Evolutionary conservation across 176 grass and related monocot species (phyloP), one percentile per base, ranked within the genome.

Genomic region (Ensete ventricosum): DNA sequence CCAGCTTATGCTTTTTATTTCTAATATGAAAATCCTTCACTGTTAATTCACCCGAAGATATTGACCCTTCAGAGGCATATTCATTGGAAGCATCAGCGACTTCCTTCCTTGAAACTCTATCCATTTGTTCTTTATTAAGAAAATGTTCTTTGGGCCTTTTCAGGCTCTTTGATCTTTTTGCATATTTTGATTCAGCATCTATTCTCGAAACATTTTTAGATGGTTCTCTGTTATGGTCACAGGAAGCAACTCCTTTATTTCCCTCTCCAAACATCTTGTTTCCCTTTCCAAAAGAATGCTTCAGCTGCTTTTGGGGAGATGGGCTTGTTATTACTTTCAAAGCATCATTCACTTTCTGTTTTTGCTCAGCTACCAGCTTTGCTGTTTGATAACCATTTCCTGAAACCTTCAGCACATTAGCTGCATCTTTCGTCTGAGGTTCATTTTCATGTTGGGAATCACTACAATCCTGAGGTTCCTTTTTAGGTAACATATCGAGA

Each of bases 101-200:
- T 64, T 67, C 62, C 69, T 67, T 86, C 21, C 53, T 75, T 70
- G 75, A 26, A 55, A 81, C 88, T 60, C 52, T 85, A 81, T 80
- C 87, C 54, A 79, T 63, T 62, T 53, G 74, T 79, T 77, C 79
- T 67, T 89, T 87, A 9, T 64, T 72, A 70, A 70, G 17, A 78
- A 53, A 84, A 72, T 82, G 79, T 72, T 81, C 88, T 59, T 54
- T 64, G 26, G 52, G 23, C 48, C 58, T 29, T 69, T 82, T 91
- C 26, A 74, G 69, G 53, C 80, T 89, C 62, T 80, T 94, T 72
- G 78, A 72, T 55, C 73, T 73, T 69, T 80, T 83, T 73, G 58
- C 82, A 59, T 73, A 76, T 76, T 89, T 82, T 69, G 81, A 82
- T 22, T 76, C 73, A 77, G 68, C 34, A 78, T 71, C 66, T 73